A percentile compares a stretch with the other conserved stretches of the same genome.
phyloP scores from a whole-genome alignment of 2,329 filamentous ascomycete species.

The Penicillium sp. region DNA sequence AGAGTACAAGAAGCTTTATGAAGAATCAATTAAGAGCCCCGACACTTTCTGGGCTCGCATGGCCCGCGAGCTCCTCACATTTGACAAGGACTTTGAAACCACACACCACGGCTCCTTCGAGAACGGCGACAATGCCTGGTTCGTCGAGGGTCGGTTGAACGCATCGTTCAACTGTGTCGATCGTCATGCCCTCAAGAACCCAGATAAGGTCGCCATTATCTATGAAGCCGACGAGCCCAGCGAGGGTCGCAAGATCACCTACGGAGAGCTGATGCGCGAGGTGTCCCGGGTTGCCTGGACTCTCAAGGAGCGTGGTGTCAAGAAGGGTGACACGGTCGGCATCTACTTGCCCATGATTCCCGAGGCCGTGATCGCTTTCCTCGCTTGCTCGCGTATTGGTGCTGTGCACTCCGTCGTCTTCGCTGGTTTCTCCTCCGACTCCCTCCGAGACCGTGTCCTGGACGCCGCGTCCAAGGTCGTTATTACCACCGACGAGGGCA shows the following conservation, averaged over 20 bases:
- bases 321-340: constrained; percentile 95
- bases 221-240: constrained; percentile 93
- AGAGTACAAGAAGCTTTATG: constrained; percentile 65
- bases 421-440: constrained; percentile 95
- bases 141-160: constrained; percentile 88
- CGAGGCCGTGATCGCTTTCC: constrained; percentile 85
- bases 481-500: constrained; percentile 96
- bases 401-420: constrained; percentile 97
- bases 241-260: constrained; percentile 87
- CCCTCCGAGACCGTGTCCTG: constrained; percentile 88
- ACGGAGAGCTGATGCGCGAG: constrained; percentile 87
- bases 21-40: constrained; percentile 85
- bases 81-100: constrained; percentile 89
- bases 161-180: constrained; percentile 98
- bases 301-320: constrained; percentile 91
- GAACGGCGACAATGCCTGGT: constrained; percentile 89
- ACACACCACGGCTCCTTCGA: constrained; percentile 73
- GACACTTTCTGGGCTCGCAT: constrained; percentile 84
- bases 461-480: constrained; percentile 90
- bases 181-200: constrained; percentile 92
- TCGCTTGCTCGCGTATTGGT: constrained; percentile 88
- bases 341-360: constrained; percentile 99
- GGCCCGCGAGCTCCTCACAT: constrained; percentile 85
- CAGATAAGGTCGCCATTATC: constrained; percentile 91
- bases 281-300: constrained; percentile 85